Evolutionary conservation across 192 early-diverging fungal species (phyloP).

Genomic region (Piromyces sp.): DNA sequence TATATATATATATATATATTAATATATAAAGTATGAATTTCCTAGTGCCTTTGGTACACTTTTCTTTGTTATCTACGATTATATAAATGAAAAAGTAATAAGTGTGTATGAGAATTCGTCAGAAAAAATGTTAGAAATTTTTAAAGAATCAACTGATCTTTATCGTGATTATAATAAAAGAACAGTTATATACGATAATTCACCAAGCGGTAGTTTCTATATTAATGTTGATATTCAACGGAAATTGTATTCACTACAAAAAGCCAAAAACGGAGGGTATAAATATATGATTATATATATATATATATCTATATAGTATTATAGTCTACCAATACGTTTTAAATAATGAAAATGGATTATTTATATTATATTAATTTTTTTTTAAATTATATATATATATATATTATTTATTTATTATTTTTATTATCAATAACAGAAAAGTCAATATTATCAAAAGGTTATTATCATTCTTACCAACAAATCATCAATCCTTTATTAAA

Average conservation of each 20-base stretch:
- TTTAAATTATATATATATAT: too few relatives aligned
- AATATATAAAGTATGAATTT: neutral
- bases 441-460: constrained; percentile 39
- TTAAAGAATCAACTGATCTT: constrained; percentile 23
- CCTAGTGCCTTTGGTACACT: constrained; percentile 17
- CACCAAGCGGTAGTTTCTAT: constrained; percentile 2
- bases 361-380: too few relatives aligned
- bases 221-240: constrained; percentile 32
- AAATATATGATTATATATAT: too few relatives aligned
- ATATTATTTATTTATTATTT: neutral
- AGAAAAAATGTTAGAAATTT: constrained; percentile 33
- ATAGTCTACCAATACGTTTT: too few relatives aligned
- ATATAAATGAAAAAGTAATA: constrained; percentile 27
- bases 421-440: constrained; percentile 10
- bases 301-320: too few relatives aligned
- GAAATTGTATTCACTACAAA: constrained; percentile 31
- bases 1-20: too few relatives aligned
- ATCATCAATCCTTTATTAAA: constrained; percentile 42
- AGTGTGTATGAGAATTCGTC: constrained; percentile 49
- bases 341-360: too few relatives aligned
- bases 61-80: constrained; percentile 54
- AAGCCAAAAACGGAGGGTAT: constrained; percentile 61
- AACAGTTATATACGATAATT: neutral
- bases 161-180: neutral
- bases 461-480: constrained; percentile 32